Evolutionary conservation across 176 grass and related monocot species (phyloP).

Genomic region (Juncus effusus): DNA sequence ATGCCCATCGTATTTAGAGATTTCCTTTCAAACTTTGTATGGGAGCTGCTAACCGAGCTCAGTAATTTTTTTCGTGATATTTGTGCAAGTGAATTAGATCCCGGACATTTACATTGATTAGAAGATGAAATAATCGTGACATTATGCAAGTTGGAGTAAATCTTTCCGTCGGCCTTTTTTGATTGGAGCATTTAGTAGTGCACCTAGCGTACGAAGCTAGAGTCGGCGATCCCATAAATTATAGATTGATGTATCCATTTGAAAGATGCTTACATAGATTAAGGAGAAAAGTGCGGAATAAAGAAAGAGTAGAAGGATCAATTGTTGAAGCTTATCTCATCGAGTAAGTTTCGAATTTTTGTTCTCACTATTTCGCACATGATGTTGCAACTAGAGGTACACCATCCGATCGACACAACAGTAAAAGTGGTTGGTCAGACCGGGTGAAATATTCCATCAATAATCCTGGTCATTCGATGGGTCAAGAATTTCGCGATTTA

Average conservation of each 20-base stretch:
- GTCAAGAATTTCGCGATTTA: not conserved
- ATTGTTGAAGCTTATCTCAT: constrained; percentile 16
- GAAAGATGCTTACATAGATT: constrained; percentile 14
- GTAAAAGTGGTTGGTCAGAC: not conserved
- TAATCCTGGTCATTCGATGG: not conserved
- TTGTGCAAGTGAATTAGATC: constrained; percentile 13
- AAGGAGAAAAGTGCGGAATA: constrained; percentile 16
- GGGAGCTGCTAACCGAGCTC: constrained; percentile 6
- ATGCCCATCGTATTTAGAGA: not conserved
- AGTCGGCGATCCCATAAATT: constrained; percentile 11
- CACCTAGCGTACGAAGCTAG: constrained; percentile 17
- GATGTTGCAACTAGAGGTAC: not conserved
- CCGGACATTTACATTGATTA: not conserved
- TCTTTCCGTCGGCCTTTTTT: constrained; percentile 24
- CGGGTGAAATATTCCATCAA: not conserved
- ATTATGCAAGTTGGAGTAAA: constrained; percentile 25
- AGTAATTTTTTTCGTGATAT: constrained; percentile 3
- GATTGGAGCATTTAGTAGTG: constrained; percentile 21
- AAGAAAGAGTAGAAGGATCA: constrained; percentile 20
- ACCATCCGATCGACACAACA: not conserved
- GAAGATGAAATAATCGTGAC: constrained; percentile 9
- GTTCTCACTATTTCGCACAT: constrained; percentile 2
- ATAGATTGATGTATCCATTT: constrained; percentile 23
- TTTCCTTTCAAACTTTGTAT: not conserved
- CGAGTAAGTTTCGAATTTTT: constrained; percentile 25